Conservation (phyloP, 176 grass and related monocot genomes). For the Luzula sylvatica region DNA sequence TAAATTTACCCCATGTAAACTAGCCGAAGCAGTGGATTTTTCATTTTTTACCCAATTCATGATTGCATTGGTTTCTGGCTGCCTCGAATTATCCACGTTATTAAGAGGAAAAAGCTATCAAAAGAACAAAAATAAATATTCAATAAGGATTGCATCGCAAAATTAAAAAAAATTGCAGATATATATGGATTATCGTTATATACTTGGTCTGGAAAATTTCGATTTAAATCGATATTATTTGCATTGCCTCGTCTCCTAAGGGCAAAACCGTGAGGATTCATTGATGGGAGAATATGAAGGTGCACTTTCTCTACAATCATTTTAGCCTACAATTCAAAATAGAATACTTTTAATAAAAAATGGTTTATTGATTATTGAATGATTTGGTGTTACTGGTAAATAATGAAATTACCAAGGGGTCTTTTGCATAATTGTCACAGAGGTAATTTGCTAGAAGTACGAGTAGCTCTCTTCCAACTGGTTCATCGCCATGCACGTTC, state of each 20-base stretch:
- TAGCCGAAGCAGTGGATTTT: constrained; percentile 84
- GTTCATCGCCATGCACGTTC: constrained; percentile 93
- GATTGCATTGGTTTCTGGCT: constrained; percentile 94
- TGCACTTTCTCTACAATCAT: constrained; percentile 76
- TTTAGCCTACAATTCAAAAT: constrained; percentile 43
- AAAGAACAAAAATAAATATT: constrained; percentile 19
- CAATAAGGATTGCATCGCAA: constrained; percentile 1
- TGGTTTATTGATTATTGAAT: too few relatives aligned
- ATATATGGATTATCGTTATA: constrained; percentile 11
- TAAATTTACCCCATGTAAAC: constrained; percentile 87
- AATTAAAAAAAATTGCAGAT: not conserved
- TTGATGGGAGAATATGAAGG: constrained; percentile 85
- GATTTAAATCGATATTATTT: constrained; percentile 85
- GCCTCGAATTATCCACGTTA: constrained; percentile 43
- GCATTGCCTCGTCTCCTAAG: constrained; percentile 87
- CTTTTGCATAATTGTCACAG: constrained; percentile 76
- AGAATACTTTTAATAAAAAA: too few relatives aligned
- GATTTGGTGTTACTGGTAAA: too few relatives aligned
- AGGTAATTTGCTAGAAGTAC: constrained; percentile 82
- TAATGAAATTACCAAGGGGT: constrained; percentile 44
- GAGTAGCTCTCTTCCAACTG: constrained; percentile 90
- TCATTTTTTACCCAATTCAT: constrained; percentile 75
- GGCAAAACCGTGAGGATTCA: constrained; percentile 98
- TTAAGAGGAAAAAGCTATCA: constrained; percentile 71
- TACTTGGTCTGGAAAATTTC: constrained; percentile 97